phyloP scores from a whole-genome alignment of 345 rosid species.

The Nasturtium officinale region DNA sequence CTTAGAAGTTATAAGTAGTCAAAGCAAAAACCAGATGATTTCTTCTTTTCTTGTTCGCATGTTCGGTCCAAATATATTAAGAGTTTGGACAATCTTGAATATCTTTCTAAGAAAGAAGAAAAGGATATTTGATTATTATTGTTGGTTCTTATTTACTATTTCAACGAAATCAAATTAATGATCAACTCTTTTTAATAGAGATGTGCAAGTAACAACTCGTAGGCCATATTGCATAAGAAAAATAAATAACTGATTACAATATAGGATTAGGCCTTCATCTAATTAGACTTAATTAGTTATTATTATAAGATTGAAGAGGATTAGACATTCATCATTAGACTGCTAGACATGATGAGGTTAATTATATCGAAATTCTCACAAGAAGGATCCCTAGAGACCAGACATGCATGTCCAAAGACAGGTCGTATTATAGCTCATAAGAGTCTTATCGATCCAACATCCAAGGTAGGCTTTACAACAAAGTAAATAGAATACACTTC shows the following conservation, averaged over 20 bases:
- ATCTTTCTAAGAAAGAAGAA: background rate
- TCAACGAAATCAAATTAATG: background rate
- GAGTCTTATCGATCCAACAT: slow-evolving; percentile 43
- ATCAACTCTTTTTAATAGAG: background rate
- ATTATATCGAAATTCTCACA: slow-evolving; percentile 24
- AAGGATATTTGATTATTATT: background rate
- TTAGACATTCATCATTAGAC: slow-evolving; percentile 39
- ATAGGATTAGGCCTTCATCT: no score
- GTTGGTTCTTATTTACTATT: background rate
- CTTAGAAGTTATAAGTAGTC: background rate
- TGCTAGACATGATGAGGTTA: slow-evolving; percentile 35
- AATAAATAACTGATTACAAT: background rate
- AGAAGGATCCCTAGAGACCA: slow-evolving; percentile 45
- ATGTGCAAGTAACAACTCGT: background rate
- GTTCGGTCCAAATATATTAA: background rate
- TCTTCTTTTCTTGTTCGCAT: background rate
- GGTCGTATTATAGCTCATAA: slow-evolving; percentile 36
- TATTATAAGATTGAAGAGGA: slow-evolving; percentile 25
- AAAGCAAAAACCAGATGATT: background rate
- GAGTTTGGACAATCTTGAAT: background rate
- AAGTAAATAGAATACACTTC: slow-evolving; percentile 23
- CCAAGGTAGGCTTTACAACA: slow-evolving; percentile 38
- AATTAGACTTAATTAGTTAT: background rate
- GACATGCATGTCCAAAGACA: slow-evolving; percentile 49
- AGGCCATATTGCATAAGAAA: slow-evolving; percentile 4